phyloP scores from a whole-genome alignment of 2,329 filamentous ascomycete species.

The Colletotrichum shisoi region DNA sequence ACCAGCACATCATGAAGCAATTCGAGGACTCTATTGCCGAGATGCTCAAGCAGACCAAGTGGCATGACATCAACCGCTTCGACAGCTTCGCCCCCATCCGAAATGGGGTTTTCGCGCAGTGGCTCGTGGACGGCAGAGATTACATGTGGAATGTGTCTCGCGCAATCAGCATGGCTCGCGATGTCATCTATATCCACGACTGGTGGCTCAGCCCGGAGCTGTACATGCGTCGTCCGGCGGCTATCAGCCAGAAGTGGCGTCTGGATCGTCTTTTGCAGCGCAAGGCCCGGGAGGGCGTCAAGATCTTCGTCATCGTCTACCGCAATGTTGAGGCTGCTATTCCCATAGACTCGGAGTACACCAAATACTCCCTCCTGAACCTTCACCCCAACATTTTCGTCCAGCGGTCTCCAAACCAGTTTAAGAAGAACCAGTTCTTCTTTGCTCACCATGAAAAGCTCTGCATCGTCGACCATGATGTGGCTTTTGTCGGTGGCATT shows the following conservation, averaged over 20 bases:
- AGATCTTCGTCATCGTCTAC: constrained; percentile 97
- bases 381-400: constrained; percentile 96
- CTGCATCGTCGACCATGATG: constrained; percentile 94
- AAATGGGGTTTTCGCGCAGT: constrained; percentile 86
- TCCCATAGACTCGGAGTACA: constrained; percentile 97
- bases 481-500: constrained; percentile 94
- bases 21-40: constrained; percentile 92
- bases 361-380: constrained; percentile 94
- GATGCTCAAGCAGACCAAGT: constrained; percentile 83
- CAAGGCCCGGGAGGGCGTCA: constrained; percentile 94
- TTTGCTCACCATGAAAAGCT: constrained; percentile 99
- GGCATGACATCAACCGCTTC: constrained; percentile 85
- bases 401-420: constrained; percentile 94
- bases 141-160: constrained; percentile 99
- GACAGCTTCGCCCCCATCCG: constrained; percentile 93
- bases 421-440: constrained; percentile 99
- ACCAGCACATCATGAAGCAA: constrained; percentile 86
- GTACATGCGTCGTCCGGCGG: constrained; percentile 91
- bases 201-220: constrained; percentile 98
- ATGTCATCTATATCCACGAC: constrained; percentile 98
- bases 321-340: constrained; percentile 96
- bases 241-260: constrained; percentile 97
- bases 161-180: constrained; percentile 94
- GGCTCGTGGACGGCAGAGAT: constrained; percentile 94
- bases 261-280: constrained; percentile 90